Percentiles rank a stretch among this genome's conserved stretches.
These are phyloP conservation scores for Skeletonema tropicum DNA, from an alignment of 108 stramenopile species.

Conservation along the genomic window DNA sequence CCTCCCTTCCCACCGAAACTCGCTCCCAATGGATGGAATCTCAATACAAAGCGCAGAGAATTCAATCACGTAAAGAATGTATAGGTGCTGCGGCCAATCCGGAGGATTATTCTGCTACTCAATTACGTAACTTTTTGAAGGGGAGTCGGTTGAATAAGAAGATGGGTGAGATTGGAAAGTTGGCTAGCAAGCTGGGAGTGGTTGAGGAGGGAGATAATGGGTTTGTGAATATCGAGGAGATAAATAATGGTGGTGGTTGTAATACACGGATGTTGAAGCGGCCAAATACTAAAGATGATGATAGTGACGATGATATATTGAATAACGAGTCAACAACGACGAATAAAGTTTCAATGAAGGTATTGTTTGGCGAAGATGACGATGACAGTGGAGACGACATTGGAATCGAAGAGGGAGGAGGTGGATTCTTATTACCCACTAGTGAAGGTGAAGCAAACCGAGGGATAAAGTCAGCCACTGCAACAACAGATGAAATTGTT, in stretches of 20 bases:
- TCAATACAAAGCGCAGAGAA: slow-evolving; percentile 68
- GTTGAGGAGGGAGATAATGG: not conserved
- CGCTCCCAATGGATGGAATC: slow-evolving; percentile 60
- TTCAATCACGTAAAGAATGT: slow-evolving; percentile 86
- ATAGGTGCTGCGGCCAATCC: slow-evolving; percentile 94
- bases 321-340: slow-evolving; percentile 21
- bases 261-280: slow-evolving; percentile 11
- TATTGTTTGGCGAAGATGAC: slow-evolving; percentile 46
- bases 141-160: slow-evolving; percentile 66
- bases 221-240: slow-evolving; percentile 14
- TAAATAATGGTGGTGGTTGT: not conserved
- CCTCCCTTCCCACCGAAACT: slow-evolving; percentile 68
- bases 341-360: slow-evolving; percentile 28
- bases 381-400: slow-evolving; percentile 20
- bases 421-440: slow-evolving; percentile 40
- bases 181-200: slow-evolving; percentile 11
- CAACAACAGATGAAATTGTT: slow-evolving; percentile 2
- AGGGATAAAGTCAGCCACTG: not conserved
- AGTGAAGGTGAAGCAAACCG: not conserved
- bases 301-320: slow-evolving; percentile 26
- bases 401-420: slow-evolving; percentile 25
- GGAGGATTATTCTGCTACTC: slow-evolving; percentile 82
- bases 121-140: slow-evolving; percentile 91
- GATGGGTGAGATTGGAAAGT: slow-evolving; percentile 42
- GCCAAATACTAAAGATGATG: slow-evolving; percentile 10